These are phyloP conservation scores for Zymoseptoria passerinii DNA, from an alignment of 2,329 filamentous ascomycete species.

Conservation along the genomic window DNA sequence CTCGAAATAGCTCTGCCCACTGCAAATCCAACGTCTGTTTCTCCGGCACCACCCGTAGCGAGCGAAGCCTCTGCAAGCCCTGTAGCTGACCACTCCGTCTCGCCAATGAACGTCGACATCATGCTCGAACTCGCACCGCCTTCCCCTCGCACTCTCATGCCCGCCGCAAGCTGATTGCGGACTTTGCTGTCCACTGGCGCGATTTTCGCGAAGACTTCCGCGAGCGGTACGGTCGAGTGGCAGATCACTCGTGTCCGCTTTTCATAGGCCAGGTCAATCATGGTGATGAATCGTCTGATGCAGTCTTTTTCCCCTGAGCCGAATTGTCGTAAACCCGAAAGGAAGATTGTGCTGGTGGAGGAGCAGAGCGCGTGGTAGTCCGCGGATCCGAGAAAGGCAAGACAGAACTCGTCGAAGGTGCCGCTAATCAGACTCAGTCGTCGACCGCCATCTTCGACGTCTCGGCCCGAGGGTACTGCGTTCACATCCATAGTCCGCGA, in stretches of 20 bases:
- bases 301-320: conserved; percentile 49
- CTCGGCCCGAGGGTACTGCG: conserved; percentile 1
- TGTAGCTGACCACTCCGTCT: conserved; percentile 25
- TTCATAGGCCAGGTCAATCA: conserved; percentile 70
- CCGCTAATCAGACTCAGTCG: conserved; percentile 33
- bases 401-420: conserved; percentile 58
- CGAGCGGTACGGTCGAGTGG: conserved; percentile 15
- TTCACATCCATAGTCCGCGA: conserved; percentile 13
- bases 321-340: conserved; percentile 16
- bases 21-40: conserved; percentile 25
- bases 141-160: conserved; percentile 20
- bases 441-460: background rate
- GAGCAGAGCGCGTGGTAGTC: conserved; percentile 63
- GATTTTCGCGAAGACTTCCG: conserved; percentile 21
- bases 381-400: conserved; percentile 57
- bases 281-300: conserved; percentile 64
- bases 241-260: conserved; percentile 59
- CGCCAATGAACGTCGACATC: conserved; percentile 25
- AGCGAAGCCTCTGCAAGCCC: conserved; percentile 20
- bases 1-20: conserved; percentile 22
- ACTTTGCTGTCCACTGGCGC: conserved; percentile 12
- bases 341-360: conserved; percentile 11
- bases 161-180: conserved; percentile 5
- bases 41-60: conserved; percentile 23
- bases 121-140: conserved; percentile 23